These are phyloP conservation scores for Escallonia rubra DNA, from an alignment of 129 eudicot genomes.

Conservation along the genomic window DNA sequence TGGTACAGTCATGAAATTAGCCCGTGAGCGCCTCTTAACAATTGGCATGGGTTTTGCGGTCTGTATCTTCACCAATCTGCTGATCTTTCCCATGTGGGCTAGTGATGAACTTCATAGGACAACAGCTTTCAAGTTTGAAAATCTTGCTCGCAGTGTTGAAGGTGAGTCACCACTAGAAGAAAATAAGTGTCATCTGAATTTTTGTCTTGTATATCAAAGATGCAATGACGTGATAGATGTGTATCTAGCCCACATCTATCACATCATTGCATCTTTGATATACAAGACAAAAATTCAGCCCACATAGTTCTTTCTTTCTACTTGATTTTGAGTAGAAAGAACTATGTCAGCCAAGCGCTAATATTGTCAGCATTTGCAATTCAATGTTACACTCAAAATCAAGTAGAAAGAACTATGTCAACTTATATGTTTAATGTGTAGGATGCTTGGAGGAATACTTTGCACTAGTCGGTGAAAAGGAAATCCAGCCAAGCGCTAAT, in stretches of 20 bases:
- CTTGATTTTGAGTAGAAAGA: too few species aligned
- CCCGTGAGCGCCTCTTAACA: conserved; percentile 59
- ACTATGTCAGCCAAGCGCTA: conserved; percentile 7
- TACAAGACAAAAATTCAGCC: too few species aligned
- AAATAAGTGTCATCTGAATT: too few species aligned
- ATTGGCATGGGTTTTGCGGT: conserved; percentile 78
- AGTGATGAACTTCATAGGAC: conserved; percentile 68
- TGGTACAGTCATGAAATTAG: conserved; percentile 48
- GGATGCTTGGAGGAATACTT: conserved; percentile 76
- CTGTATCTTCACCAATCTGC: conserved; percentile 62
- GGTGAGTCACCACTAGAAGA: conserved; percentile 22
- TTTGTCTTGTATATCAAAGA: too few species aligned
- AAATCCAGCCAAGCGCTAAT: conserved; percentile 25
- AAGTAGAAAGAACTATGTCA: neutral
- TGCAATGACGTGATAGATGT: too few species aligned
- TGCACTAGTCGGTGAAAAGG: conserved; percentile 26
- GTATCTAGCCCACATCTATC: too few species aligned
- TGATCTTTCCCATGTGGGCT: conserved; percentile 83
- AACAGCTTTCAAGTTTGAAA: conserved; percentile 56
- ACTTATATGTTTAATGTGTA: conserved; percentile 14
- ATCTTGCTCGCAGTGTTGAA: conserved; percentile 53
- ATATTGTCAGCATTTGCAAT: conserved; percentile 44
- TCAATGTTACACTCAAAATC: conserved; percentile 67
- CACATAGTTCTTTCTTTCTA: too few species aligned
- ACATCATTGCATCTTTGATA: too few species aligned